These are phyloP conservation scores for Arachis monticola DNA, from an alignment of 331 rosid genomes.

Conservation along the genomic window DNA sequence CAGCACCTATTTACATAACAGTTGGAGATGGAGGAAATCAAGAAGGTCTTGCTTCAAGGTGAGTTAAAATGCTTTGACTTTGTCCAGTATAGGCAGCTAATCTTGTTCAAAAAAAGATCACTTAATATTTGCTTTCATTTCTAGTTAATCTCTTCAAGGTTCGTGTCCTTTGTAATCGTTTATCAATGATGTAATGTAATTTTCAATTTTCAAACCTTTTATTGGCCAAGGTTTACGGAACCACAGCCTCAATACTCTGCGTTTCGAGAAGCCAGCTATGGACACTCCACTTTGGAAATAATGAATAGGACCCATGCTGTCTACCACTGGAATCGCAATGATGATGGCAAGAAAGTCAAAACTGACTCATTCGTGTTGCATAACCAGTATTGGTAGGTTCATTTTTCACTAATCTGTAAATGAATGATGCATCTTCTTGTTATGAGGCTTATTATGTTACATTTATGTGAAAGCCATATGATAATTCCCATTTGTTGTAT, in stretches of 20 bases:
- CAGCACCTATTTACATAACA: slow-evolving; percentile 94
- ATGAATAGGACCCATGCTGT: slow-evolving; percentile 85
- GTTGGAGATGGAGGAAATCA: slow-evolving; percentile 99
- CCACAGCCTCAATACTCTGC: slow-evolving; percentile 98
- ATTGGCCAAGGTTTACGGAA: slow-evolving; percentile 65
- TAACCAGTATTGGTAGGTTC: slow-evolving; percentile 88
- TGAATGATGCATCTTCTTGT: background rate
- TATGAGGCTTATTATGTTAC: background rate
- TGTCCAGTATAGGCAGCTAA: background rate
- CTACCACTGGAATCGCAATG: slow-evolving; percentile 99
- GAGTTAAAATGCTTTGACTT: slow-evolving; percentile 28
- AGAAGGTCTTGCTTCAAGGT: slow-evolving; percentile 96
- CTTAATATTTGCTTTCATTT: slow-evolving; percentile 11
- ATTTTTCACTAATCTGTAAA: slow-evolving; percentile 21
- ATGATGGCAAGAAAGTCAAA: slow-evolving; percentile 79
- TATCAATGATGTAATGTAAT: slow-evolving; percentile 1
- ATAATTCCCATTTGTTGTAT: slow-evolving; percentile 15
- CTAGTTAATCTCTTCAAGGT: slow-evolving; percentile 9
- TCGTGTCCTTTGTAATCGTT: background rate
- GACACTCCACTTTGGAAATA: slow-evolving; percentile 90
- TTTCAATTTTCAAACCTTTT: slow-evolving; percentile 30
- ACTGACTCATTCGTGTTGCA: slow-evolving; percentile 69
- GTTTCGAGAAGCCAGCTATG: slow-evolving; percentile 93
- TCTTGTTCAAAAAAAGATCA: background rate
- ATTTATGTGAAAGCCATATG: slow-evolving; percentile 11